These are phyloP conservation scores for Prunella vulgaris DNA, from an alignment of 257 asterid species.

Conservation along the genomic window DNA sequence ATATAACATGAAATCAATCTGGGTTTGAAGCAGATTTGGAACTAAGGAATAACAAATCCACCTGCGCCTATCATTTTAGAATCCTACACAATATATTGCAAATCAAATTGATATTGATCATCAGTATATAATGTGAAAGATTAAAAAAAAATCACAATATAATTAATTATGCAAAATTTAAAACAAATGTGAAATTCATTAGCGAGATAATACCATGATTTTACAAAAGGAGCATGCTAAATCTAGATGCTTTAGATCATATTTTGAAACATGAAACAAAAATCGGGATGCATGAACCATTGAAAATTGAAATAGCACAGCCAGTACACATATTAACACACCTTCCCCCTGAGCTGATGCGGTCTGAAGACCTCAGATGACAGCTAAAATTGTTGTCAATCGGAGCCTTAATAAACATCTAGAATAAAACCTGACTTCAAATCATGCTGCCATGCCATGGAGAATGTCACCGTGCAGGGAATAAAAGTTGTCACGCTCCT, in stretches of 20 bases:
- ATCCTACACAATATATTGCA: not conserved
- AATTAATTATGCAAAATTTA: not conserved
- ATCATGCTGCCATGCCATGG: too few species aligned
- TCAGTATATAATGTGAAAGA: too few species aligned
- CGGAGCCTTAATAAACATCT: too few species aligned
- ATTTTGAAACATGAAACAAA: not conserved
- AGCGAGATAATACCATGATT: not conserved
- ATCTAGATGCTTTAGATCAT: not conserved
- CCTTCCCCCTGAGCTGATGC: too few species aligned
- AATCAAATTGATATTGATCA: too few species aligned
- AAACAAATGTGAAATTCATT: not conserved
- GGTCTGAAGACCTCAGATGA: too few species aligned
- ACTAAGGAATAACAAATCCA: not conserved
- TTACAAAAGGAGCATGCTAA: not conserved
- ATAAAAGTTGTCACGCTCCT: too few species aligned
- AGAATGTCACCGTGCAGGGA: too few species aligned
- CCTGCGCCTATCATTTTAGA: not conserved
- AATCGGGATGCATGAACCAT: not conserved
- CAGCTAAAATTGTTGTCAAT: too few species aligned
- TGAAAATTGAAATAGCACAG: not conserved
- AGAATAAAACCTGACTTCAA: too few species aligned
- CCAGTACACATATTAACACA: slow-evolving; percentile 12
- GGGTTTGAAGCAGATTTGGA: not conserved
- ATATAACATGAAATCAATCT: not conserved
- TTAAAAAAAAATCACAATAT: not conserved